Conservation (phyloP, 2,329 filamentous ascomycete genomes). For the Botrytis sinoallii region DNA sequence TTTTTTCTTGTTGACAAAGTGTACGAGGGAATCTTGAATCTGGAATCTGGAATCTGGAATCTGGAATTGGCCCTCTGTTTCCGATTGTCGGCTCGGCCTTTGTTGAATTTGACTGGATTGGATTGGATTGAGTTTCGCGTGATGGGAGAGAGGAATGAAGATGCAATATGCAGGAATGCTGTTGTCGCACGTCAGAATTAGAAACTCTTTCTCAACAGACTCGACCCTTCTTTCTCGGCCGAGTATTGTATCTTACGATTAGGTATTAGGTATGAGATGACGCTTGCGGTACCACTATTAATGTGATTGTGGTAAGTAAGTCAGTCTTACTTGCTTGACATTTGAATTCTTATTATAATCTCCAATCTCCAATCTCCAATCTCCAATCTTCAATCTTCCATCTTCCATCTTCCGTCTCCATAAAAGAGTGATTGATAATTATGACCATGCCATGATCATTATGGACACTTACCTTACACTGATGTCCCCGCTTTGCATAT, state of each 20-base stretch:
- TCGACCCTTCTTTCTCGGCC: background rate
- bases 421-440: background rate
- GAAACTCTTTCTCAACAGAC: background rate
- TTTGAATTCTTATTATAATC: background rate
- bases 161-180: constrained; percentile 6
- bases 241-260: background rate
- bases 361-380: background rate
- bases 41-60: background rate
- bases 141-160: constrained; percentile 11
- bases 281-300: background rate
- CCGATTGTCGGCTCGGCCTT: background rate
- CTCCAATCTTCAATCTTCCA: too few species aligned
- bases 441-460: too few species aligned
- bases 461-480: too few species aligned
- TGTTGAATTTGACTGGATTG: background rate
- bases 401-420: background rate
- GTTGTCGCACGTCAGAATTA: constrained; percentile 12
- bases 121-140: background rate
- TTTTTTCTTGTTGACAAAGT: background rate
- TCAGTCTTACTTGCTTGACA: background rate
- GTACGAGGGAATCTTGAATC: background rate
- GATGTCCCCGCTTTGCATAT: background rate
- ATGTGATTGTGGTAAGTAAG: background rate
- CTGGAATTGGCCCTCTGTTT: background rate
- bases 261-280: background rate